phyloP scores from a whole-genome alignment of 2,329 filamentous ascomycete species.

The Dothidotthia symphoricarpi region DNA sequence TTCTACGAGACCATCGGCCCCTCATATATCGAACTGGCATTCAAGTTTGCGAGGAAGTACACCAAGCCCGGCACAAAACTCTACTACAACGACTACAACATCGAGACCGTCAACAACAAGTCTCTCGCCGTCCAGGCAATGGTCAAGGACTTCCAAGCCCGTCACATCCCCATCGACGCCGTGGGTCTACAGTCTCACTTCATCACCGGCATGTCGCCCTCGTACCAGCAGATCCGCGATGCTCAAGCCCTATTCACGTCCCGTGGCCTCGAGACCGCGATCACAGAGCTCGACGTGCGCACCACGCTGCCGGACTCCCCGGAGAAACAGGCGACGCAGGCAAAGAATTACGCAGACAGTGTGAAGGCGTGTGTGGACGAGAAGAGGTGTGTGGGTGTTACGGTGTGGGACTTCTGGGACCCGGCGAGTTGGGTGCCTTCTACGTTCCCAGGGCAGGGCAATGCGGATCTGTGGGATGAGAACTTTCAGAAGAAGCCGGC shows the following conservation, averaged over 20 bases:
- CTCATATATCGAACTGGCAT: conserved; percentile 59
- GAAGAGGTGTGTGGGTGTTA: conserved; percentile 41
- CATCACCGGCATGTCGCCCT: conserved; percentile 54
- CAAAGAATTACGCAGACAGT: conserved; percentile 46
- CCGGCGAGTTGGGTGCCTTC: conserved; percentile 41
- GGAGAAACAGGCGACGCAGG: conserved; percentile 48
- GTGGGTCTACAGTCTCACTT: conserved; percentile 64
- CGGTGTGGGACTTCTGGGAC: conserved; percentile 46
- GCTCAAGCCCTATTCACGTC: conserved; percentile 53
- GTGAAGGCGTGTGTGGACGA: conserved; percentile 40
- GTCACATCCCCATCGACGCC: conserved; percentile 56
- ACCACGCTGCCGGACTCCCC: conserved; percentile 47
- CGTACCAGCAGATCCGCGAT: conserved; percentile 44
- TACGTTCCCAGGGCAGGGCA: conserved; percentile 40
- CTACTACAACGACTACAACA: conserved; percentile 65
- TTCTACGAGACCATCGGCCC: conserved; percentile 58
- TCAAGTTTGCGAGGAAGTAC: conserved; percentile 53
- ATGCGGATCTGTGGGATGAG: conserved; percentile 33
- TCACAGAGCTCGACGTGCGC: conserved; percentile 63
- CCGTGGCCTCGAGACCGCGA: conserved; percentile 57
- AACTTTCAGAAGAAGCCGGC: conserved; percentile 36
- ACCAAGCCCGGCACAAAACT: conserved; percentile 59
- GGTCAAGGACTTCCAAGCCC: conserved; percentile 37
- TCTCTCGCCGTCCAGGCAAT: conserved; percentile 30
- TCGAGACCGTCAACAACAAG: conserved; percentile 57